These are phyloP conservation scores for Trametes punicea DNA, from an alignment of 768 basidiomycete genomes.

Conservation along the genomic window DNA sequence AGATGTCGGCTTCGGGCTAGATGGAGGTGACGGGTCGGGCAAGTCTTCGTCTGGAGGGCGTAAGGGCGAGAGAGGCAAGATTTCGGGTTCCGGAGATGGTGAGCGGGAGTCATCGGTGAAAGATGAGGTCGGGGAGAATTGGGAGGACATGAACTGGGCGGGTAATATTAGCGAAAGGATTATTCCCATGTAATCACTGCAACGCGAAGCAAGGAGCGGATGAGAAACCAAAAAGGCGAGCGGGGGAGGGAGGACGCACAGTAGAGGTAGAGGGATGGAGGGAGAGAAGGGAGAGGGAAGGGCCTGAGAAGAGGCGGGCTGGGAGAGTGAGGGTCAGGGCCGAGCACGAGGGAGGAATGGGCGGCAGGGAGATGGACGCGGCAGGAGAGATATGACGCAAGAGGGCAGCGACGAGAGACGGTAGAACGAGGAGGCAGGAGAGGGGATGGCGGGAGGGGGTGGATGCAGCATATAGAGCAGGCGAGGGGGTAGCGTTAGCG, in stretches of 20 bases:
- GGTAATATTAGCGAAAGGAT: constrained; percentile 30
- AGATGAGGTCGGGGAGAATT: constrained; percentile 19
- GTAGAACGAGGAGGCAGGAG: constrained; percentile 15
- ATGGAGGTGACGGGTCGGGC: constrained; percentile 12
- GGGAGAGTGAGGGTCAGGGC: constrained; percentile 18
- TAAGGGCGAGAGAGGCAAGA: background rate
- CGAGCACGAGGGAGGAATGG: constrained; percentile 21
- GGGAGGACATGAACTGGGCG: constrained; percentile 28
- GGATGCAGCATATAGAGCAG: constrained; percentile 23
- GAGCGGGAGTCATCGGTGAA: constrained; percentile 24
- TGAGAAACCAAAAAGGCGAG: constrained; percentile 4
- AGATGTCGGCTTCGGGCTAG: constrained; percentile 5
- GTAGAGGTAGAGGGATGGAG: constrained; percentile 11
- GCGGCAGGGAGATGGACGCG: constrained; percentile 4
- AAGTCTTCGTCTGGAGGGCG: constrained; percentile 8
- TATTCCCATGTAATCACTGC: constrained; percentile 30
- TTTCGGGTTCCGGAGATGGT: constrained; percentile 18
- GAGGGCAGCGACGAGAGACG: constrained; percentile 7
- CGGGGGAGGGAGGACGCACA: constrained; percentile 11
- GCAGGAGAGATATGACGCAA: constrained; percentile 15
- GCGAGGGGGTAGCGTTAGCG: constrained; percentile 1
- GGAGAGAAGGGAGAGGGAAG: constrained; percentile 14
- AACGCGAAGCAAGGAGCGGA: background rate
- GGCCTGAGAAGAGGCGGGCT: constrained; percentile 12
- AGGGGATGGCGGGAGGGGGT: constrained; percentile 13